Evolutionary conservation across 768 basidiomycete species (phyloP), one percentile per base, ranked within the genome.

Genomic region (Leccinum imitatum): DNA sequence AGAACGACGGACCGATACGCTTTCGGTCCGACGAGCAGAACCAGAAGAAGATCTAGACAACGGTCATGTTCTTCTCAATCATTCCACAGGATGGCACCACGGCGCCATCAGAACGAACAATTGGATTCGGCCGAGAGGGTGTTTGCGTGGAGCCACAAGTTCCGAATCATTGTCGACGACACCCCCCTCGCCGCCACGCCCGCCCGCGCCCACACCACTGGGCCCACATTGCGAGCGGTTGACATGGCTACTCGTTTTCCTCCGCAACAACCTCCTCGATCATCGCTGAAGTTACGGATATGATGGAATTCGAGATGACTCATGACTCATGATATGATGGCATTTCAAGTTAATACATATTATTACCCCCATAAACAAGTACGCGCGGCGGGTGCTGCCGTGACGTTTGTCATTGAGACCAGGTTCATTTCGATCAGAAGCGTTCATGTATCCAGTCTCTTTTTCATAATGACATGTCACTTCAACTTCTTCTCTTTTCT

Each of bases 391-490:
- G 7, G 41, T 11, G 7, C 41, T 11, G 23, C 15, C 44, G 59
- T 52, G 33, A 46, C 33, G 21, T 52, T 11, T 35, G 33, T 35
- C 33, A 35, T 9, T 9, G 30, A 30, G 33, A 35, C 33, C 33
- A 33, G 33, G 27, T 62, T 62, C 60, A 59, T 61, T 52, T 33
- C 17, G 15, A 41, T 13, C 9, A 27, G 19, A 58, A 23, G 33
- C 30, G 27, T 27, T 41, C 8, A 41, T 41, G 39, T 17, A 41
- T 13, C 13, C 5, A 35, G 33, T 35, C 33, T 35, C 33, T 35
- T 35, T 35, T 35, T 35, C 33, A 35, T 35, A 35, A 35, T 35
- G 35, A 33, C 13, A 35, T 35, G 33, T 35, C 9, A n/a, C 41
- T 41, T 10, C 39, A 33, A 33, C 31, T 33, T 33, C 31, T 33